Evolutionary conservation across 257 asterid genomes (phyloP), one percentile per base, ranked within the genome.

Genomic region (Solanum sejunctum): DNA sequence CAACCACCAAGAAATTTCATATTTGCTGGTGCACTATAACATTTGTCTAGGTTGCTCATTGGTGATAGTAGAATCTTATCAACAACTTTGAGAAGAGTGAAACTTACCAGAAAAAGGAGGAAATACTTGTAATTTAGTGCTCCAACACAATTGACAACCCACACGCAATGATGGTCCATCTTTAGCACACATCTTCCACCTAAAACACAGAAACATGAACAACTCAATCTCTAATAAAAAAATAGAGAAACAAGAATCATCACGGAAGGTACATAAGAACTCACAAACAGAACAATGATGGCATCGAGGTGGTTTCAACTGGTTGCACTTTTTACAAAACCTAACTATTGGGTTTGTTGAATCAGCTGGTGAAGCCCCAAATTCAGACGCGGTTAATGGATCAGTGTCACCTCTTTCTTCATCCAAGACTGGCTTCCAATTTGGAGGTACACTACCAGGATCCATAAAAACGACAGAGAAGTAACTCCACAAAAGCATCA

Each of bases 261-360:
- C 75, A 71, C 70, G 82, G 41, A 71, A 82, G 54, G 52, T 41
- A 69, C 84, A 86, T 69, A 75, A 67, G 86, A 88, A 92, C 99
- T 95, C 91, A 97, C 99, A 97, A 89, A 97, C 98, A 90, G 99
- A 97, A 91, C 99, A 97, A 87, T 97, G 99, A 92, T 95, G 99
- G 92, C 99, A 97, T 66, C 99, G 97, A 82, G 99, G 98, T 86
- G 99, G 99, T 85, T 97, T 97, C 87, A 92, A 87, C 93, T 94
- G 98, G 91, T 92, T 97, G 93, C 99, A 97, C 88, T 97, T 97
- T 84, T 97, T 90, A 89, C 99, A 97, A 84, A 86, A 91, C 57
- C 99, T 97, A 63, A 92, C 70, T 87, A 92, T 87, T 45, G 92
- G 89, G 80, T 91, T 90, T 72, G 90, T 93, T 43, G 90, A 75